These are phyloP conservation scores for Musa balbisiana DNA, from an alignment of 202 grass and related monocot genomes.

Conservation along the genomic window DNA sequence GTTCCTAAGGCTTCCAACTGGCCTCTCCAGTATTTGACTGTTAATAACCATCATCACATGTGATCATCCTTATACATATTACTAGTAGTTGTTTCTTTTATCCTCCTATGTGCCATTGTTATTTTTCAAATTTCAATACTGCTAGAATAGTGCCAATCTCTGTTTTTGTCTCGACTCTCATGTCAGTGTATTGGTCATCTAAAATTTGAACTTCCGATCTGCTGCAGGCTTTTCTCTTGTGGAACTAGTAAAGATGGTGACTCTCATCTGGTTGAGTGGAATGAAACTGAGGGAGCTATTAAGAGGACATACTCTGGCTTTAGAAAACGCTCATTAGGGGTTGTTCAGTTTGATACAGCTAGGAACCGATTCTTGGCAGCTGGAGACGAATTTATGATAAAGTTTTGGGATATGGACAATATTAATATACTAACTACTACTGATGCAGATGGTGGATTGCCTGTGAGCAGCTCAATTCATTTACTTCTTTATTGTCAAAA, in stretches of 20 bases:
- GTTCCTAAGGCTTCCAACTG: too few relatives aligned
- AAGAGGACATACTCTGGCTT: conserved; percentile 95
- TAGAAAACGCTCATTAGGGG: conserved; percentile 78
- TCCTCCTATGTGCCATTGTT: background rate
- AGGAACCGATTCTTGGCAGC: conserved; percentile 90
- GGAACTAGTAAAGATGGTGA: conserved; percentile 98
- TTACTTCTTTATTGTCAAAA: background rate
- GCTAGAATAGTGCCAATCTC: background rate
- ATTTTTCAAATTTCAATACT: background rate
- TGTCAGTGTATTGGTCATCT: conserved; percentile 10
- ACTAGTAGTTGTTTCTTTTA: background rate
- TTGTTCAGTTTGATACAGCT: conserved; percentile 96
- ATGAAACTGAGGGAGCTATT: conserved; percentile 93
- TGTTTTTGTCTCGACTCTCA: background rate
- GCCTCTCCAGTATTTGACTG: too few relatives aligned
- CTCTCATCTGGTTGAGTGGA: conserved; percentile 99
- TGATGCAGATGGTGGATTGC: conserved; percentile 84
- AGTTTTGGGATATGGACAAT: conserved; percentile 99
- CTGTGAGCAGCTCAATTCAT: conserved; percentile 39
- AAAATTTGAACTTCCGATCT: conserved; percentile 1
- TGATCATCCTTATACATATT: background rate
- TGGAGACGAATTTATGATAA: conserved; percentile 95
- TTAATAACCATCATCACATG: background rate
- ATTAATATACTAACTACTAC: conserved; percentile 71
- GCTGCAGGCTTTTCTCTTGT: conserved; percentile 85